Evolutionary conservation across 768 basidiomycete species (phyloP).

Genomic region (Clathrus columnatus): DNA sequence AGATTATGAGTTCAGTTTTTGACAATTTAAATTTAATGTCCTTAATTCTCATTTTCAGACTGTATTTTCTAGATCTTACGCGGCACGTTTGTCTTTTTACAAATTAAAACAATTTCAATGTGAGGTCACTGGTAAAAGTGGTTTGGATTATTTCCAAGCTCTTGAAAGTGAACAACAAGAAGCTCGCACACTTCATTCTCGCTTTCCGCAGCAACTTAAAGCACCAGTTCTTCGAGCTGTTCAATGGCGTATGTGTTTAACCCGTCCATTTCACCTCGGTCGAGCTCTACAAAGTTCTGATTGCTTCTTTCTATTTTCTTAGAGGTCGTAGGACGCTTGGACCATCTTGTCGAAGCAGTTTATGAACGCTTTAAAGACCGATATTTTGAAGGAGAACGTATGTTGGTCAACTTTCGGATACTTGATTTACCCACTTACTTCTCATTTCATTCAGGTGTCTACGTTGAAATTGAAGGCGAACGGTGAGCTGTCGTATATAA

Average conservation of each 20-base stretch:
- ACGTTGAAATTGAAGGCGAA: conserved; percentile 75
- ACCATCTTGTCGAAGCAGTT: conserved; percentile 90
- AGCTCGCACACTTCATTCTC: conserved; percentile 77
- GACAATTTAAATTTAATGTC: conserved; percentile 15
- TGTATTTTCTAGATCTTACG: conserved; percentile 62
- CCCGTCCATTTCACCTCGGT: conserved; percentile 15
- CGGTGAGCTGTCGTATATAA: conserved; percentile 65
- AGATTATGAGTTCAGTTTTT: conserved; percentile 76
- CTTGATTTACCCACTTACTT: conserved; percentile 9
- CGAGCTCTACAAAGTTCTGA: conserved; percentile 9
- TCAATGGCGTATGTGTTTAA: conserved; percentile 87
- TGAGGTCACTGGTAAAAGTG: conserved; percentile 92
- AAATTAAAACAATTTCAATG: conserved; percentile 92
- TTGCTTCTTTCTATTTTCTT: conserved; percentile 17
- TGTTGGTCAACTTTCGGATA: conserved; percentile 25
- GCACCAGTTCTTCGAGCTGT: conserved; percentile 84
- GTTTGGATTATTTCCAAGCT: conserved; percentile 90
- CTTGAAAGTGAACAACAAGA: conserved; percentile 87
- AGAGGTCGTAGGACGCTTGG: conserved; percentile 96
- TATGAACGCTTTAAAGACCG: conserved; percentile 95
- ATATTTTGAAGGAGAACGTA: conserved; percentile 87
- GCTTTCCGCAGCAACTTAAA: conserved; percentile 91
- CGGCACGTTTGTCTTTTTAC: conserved; percentile 91
- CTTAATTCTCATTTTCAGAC: conserved; percentile 24
- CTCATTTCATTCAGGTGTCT: conserved; percentile 53